Evolutionary conservation across 1,284 basidiomycete species (phyloP), one percentile per base, ranked within the genome.

Genomic region (Ceratobasidium sp.): DNA sequence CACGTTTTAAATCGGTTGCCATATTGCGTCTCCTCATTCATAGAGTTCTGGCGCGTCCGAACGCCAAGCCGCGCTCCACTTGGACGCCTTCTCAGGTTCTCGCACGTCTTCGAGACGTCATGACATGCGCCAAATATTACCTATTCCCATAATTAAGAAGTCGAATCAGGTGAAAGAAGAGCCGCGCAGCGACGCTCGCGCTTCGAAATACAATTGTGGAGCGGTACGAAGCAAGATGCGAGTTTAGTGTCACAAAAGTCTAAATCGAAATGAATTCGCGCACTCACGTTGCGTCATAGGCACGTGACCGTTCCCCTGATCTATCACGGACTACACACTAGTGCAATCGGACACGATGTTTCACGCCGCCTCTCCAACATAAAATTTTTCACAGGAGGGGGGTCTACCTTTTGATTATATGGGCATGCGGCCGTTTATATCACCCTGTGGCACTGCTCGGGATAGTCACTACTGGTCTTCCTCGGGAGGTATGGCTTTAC

Each of bases 231-330:
- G 18, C 23, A 45, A 45, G 43, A 45, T 12, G 57, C 36, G n/a
- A 61, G 45, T 36, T 34, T 36, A 39, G 5, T 32, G n/a, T 36
- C 34, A 36, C n/a, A 21, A 21, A 39, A 58, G 34, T 10, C 34
- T 61, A 23, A 45, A 23, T 43, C 10, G n/a, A 23, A 28, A 6
- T 3, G 14, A 61, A 28, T 41, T 61, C 21, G 21, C 57, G n/a
- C 21, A n/a, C 26, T 57, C 23, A n/a, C 36, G 43, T 16, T 61
- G 59, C 59, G 59, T 61, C 39, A 61, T 61, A 5, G 18, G 34
- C 59, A 61, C 59, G 59, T 45, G 59, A 61, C 39, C 16, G 36
- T 61, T 16, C 41, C 30, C 23, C n/a, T 5, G 48, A n/a, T 8
- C n/a, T 50, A 39, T 39, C 36, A n/a, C n/a, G n/a, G n/a, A n/a